Conservation (phyloP, 2,329 filamentous ascomycete species). For the Sphaerostilbella broomeana region DNA sequence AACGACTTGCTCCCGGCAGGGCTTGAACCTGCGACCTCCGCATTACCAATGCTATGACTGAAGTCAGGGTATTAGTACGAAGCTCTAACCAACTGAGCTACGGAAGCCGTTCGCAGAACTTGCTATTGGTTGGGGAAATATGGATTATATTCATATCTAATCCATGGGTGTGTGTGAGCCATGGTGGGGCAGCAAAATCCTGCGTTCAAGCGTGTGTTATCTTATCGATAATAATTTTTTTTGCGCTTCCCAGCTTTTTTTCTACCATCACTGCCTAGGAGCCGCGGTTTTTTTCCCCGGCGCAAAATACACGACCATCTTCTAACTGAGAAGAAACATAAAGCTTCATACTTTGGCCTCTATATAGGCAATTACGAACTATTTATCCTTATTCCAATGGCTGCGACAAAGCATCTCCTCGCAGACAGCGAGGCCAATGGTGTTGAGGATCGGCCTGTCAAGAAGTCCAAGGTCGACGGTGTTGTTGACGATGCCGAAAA, state of each 20-base stretch:
- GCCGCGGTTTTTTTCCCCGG: constrained; percentile 6
- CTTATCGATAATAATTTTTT: constrained; percentile 11
- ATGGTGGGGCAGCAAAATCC: too few relatives aligned
- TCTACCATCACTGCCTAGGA: constrained; percentile 2
- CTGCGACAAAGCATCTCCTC: constrained; percentile 35
- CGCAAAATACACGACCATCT: constrained; percentile 3
- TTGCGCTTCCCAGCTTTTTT: constrained; percentile 2
- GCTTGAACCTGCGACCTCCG: constrained; percentile 15
- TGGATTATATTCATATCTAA: too few relatives aligned
- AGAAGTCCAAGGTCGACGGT: constrained; percentile 34
- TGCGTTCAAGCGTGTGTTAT: too few relatives aligned
- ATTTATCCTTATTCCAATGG: constrained; percentile 24
- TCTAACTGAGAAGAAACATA: too few relatives aligned
- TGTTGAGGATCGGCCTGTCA: constrained; percentile 27
- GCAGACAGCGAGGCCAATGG: constrained; percentile 28
- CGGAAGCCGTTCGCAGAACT: constrained; percentile 7
- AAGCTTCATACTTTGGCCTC: too few relatives aligned
- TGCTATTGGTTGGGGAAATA: too few relatives aligned
- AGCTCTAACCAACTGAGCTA: constrained; percentile 12
- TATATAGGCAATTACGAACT: too few relatives aligned
- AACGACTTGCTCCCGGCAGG: constrained; percentile 12
- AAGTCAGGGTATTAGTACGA: constrained; percentile 3
- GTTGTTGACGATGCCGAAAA: constrained; percentile 24
- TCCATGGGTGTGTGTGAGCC: too few relatives aligned
- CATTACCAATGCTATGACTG: constrained; percentile 10